Base-by-base conservation (phyloP, 2,329 filamentous ascomycete species). In the Balansia obtecta region DNA sequence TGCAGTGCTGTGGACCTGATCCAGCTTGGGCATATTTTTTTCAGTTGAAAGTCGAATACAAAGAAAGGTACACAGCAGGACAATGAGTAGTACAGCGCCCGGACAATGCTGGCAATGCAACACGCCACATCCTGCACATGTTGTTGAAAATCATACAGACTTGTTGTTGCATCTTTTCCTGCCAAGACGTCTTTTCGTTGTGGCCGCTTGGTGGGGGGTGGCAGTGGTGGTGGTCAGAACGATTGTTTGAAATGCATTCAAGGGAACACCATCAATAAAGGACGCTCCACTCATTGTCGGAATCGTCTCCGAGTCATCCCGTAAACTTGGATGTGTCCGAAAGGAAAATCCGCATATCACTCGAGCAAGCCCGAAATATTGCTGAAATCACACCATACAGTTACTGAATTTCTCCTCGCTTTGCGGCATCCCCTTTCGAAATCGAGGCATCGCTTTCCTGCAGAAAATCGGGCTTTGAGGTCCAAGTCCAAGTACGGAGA, bases 191-290 rank as follows among this genome's bases (percentile, higher is more conserved):
- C 41, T 22, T 16, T 39, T 49, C 38, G 7, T 43, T 22, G n/a
- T 32, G 50, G 50, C 43, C 46, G 38, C 46, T 49, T 46, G 50
- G 50, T 52, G 40, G 49, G 49, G 49, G 42, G 18, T 22, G 4
- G 22, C 18, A 13, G 20, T 48, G 20, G 38, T 33, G 15, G 34
- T 16, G 40, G 32, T 40, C 8, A 34, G 20, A 44, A 44, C 12
- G 22, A 7, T 22, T 12, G 22, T 13, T 22, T 16, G 46, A 48
- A 48, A n/a, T 20, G 45, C 46, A 41, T 41, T 15, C n/a, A 42
- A 10, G 11, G 45, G 13, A 37, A 27, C 46, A 33, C 22, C 46
- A 48, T 41, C 42, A 44, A 44, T 41, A n/a, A 1, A 32, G 18
- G 15, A 48, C 11, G 37, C 39, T 34, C 38, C 37, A 41, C 46